Conservation (phyloP, 805 yeast genomes). For the Candida railenensis region DNA sequence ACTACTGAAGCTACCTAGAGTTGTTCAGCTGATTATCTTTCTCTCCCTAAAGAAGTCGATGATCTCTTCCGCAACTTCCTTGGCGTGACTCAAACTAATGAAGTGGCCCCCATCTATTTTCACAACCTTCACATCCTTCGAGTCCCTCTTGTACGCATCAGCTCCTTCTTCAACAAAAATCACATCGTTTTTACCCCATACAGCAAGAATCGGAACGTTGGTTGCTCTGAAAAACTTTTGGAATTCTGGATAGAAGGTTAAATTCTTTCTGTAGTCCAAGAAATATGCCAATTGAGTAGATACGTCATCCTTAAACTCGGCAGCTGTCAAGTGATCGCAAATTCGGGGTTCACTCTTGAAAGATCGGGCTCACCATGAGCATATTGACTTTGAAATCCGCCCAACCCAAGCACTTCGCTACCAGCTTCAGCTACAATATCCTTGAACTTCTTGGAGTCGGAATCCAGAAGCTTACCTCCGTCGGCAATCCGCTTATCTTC, state of each 20-base stretch:
- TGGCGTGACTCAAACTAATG: constrained; percentile 28
- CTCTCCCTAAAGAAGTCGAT: constrained; percentile 13
- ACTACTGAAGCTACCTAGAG: no score
- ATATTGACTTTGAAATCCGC: constrained; percentile 27
- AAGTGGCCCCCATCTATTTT: constrained; percentile 39
- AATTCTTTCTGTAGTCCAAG: constrained; percentile 34
- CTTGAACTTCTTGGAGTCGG: neutral
- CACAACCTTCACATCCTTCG: constrained; percentile 22
- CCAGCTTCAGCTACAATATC: constrained; percentile 5
- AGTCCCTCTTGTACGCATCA: constrained; percentile 34
- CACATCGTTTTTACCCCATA: constrained; percentile 43
- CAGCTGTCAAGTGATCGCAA: constrained; percentile 28
- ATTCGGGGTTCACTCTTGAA: constrained; percentile 28
- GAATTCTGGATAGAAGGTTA: constrained; percentile 33
- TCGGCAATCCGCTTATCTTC: constrained; percentile 8
- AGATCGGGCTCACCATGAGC: constrained; percentile 24
- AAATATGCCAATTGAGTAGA: constrained; percentile 32
- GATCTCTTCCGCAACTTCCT: constrained; percentile 29
- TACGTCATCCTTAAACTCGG: constrained; percentile 18
- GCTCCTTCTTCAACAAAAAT: constrained; percentile 38
- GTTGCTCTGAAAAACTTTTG: constrained; percentile 30
- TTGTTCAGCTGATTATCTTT: neutral
- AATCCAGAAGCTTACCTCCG: neutral
- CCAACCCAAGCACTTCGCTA: constrained; percentile 16
- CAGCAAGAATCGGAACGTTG: constrained; percentile 32